Evolutionary conservation across 2,329 filamentous ascomycete species (phyloP), one percentile per base, ranked within the genome.

Genomic region (Verticillium dahliae): DNA sequence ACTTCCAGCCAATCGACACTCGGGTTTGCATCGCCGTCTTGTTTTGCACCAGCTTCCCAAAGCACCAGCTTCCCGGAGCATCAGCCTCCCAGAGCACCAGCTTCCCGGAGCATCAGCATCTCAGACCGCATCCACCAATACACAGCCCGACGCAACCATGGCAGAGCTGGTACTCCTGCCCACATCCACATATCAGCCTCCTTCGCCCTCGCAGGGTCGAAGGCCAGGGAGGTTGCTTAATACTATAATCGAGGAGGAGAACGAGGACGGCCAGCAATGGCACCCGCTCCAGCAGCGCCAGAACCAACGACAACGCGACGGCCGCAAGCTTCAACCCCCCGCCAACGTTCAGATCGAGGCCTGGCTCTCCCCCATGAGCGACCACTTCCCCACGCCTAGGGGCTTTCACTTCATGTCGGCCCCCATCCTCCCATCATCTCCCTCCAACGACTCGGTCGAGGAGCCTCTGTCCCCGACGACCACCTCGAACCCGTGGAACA

Each of bases 341-440:
- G 34, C 41, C 58, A 37, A 38, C 39, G 11, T 54, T 1, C 33
- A 59, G 15, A 37, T 59, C 45, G 58, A 59, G 18, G 58, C 82
- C 65, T 86, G 84, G 84, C 72, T 86, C 54, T 84, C 83, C 54
- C 84, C 84, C 54, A 74, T 80, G 73, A 85, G 81, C 71, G 83
- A 85, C 67, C 82, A 91, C 71, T 91, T 91, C 70, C 89, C 88
- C 52, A 90, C 88, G 9, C 88, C 89, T n/a, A 81, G 86, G 68
- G 88, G 87, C 62, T 77, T 84, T 67, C 80, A 89, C 72, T 87
- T 86, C 70, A 81, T 89, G 70, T 79, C 86, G 45, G 86, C 85
- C 57, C 84, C 85, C 56, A 81, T 85, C 70, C 79, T 87, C 61
- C 82, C 86, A 39, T 86, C 85, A 59, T 86, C 85, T 59, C 83